These are phyloP conservation scores for Eimeria praecox DNA, from an alignment of 169 alveolate species.

Conservation along the genomic window DNA sequence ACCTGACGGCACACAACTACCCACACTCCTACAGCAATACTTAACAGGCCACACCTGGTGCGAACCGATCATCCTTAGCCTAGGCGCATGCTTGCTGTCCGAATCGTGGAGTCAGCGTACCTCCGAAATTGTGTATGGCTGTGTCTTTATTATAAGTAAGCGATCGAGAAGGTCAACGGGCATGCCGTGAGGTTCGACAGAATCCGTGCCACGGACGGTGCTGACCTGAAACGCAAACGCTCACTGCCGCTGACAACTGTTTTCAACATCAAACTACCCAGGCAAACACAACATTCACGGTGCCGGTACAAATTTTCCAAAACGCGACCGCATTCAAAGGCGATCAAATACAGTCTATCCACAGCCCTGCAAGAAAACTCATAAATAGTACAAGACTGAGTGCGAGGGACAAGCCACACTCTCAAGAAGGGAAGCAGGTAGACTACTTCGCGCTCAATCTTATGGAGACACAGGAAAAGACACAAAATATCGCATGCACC, in stretches of 20 bases:
- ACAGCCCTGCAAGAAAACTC: neutral
- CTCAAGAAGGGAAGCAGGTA: neutral
- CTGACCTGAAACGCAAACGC: constrained; percentile 68
- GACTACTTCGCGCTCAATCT: neutral
- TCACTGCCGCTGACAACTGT: neutral
- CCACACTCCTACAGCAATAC: neutral
- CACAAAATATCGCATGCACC: neutral
- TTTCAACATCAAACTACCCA: neutral
- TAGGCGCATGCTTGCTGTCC: neutral
- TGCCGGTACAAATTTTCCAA: no score
- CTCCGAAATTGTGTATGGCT: constrained; percentile 97
- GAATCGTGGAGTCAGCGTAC: constrained; percentile 34
- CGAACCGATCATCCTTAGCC: neutral
- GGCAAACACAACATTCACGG: neutral
- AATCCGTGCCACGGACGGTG: constrained; percentile 97
- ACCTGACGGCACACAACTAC: constrained; percentile 31
- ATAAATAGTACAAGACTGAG: no score
- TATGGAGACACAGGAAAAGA: neutral
- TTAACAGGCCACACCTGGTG: neutral
- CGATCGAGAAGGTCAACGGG: constrained; percentile 99
- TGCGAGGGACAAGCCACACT: no score
- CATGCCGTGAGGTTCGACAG: constrained; percentile 99
- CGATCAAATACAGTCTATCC: neutral
- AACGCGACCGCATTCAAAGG: neutral
- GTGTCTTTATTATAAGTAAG: constrained; percentile 98